Evolutionary conservation across 78 protist genomes (phyloP), one percentile per base, ranked within the genome.

Genomic region (Dictyostelium intermedium): DNA sequence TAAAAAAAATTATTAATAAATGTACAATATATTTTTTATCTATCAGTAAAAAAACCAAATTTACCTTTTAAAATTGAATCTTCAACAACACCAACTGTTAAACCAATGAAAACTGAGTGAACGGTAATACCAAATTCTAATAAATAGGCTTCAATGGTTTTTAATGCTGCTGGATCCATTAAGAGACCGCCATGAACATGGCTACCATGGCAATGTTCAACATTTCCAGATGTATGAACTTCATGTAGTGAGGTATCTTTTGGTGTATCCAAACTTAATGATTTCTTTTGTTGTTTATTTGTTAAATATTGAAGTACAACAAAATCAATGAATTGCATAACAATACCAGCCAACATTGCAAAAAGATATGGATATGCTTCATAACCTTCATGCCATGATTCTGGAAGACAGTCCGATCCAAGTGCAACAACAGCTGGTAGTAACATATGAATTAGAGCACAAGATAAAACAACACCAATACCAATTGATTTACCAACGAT

Each of bases 91-190:
- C 91, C 92, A 53, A 91, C 72, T 13, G 97, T 14, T 3, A 95
- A 27, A 18, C 97, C 97, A 77, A 95, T 82, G 78, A 95, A 69
- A 25, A 95, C 70, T 7, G 85, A 70, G 56, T 95, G 97, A 25
- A 95, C 85, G 18, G 91, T 85, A 41, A 95, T 82, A 72, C 87
- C 92, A 74, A 82, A 50, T 39, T 93, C 93, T 56, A 89, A 78
- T 37, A 89, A 23, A 70, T 89, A 89, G 45, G 85, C 85, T 45
- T 80, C 63, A 23, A 79, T 73, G 0, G 89, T 82, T 66, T 89
- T 89, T 6, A 78, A 25, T 2, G 47, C 76, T 3, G 76, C 66
- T 66, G 79, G 80, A 69, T 27, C 78, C 66, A 39, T 77, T 34
- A 53, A 89, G 0, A 60, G 50, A 16, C 60, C 56, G 13, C 86